These are phyloP conservation scores for Zoysia japonica DNA, from an alignment of 176 grass and related monocot genomes.

Conservation along the genomic window DNA sequence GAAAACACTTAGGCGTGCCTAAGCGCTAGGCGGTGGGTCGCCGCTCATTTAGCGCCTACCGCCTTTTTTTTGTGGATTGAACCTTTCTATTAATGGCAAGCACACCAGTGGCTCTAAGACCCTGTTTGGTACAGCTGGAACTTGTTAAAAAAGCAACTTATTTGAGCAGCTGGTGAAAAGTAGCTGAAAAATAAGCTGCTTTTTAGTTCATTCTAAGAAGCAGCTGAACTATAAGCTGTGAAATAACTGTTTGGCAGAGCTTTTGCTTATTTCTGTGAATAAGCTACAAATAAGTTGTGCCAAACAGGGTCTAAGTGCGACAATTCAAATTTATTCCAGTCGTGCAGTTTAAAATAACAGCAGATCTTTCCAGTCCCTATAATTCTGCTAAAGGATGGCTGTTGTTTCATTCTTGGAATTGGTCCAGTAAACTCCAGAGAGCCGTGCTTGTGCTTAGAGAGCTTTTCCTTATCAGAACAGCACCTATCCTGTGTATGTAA, in stretches of 20 bases:
- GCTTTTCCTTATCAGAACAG: not conserved
- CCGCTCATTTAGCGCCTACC: too few species aligned
- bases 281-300: too few species aligned
- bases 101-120: not conserved
- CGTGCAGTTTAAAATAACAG: not conserved
- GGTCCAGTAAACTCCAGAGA: not conserved
- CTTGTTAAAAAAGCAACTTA: too few species aligned
- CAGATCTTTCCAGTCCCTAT: not conserved
- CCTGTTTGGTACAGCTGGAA: too few species aligned
- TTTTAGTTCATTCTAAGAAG: too few species aligned
- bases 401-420: not conserved
- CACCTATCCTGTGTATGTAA: not conserved
- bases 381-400: not conserved
- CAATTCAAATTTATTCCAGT: slow-evolving; percentile 7
- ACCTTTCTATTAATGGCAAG: not conserved
- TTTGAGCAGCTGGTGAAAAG: too few species aligned
- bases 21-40: too few species aligned
- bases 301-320: not conserved
- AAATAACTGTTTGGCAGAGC: too few species aligned
- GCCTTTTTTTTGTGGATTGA: not conserved
- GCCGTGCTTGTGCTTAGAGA: not conserved
- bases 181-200: too few species aligned
- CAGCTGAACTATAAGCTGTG: too few species aligned
- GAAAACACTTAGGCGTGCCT: too few species aligned
- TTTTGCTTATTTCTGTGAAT: too few species aligned